Conservation (phyloP, 2,329 filamentous ascomycete species). For the Penicillium thymicola region DNA sequence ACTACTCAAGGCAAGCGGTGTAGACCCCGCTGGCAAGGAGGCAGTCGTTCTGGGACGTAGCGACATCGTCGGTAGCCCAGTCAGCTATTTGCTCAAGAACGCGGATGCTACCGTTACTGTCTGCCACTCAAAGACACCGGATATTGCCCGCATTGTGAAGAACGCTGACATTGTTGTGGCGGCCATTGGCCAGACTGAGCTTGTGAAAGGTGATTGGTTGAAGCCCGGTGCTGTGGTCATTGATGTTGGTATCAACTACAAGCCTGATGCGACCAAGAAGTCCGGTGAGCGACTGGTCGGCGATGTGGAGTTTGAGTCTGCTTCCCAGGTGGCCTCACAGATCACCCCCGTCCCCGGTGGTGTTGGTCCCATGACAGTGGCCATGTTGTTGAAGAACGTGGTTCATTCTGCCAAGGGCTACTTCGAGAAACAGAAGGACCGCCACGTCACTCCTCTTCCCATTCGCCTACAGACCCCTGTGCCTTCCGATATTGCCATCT, state of each 20-base stretch:
- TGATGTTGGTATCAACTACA: conserved; percentile 96
- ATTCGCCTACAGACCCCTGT: conserved; percentile 76
- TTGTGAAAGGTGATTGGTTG: conserved; percentile 92
- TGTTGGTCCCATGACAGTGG: conserved; percentile 97
- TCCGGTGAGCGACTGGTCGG: conserved; percentile 89
- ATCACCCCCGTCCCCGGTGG: conserved; percentile 97
- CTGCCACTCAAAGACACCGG: conserved; percentile 83
- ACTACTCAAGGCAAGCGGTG: conserved; percentile 75
- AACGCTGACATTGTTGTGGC: conserved; percentile 85
- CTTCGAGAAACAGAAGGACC: conserved; percentile 77
- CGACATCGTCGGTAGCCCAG: conserved; percentile 95
- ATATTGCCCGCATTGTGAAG: conserved; percentile 71
- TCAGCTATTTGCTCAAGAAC: conserved; percentile 92
- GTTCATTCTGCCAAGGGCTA: conserved; percentile 78
- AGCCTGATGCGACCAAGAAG: conserved; percentile 84
- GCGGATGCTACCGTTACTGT: conserved; percentile 95
- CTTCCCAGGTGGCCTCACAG: conserved; percentile 77
- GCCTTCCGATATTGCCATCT: conserved; percentile 94
- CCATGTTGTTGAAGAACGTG: conserved; percentile 95
- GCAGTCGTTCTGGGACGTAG: conserved; percentile 92
- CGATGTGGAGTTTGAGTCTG: conserved; percentile 88
- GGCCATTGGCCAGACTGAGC: conserved; percentile 81
- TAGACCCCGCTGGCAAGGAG: conserved; percentile 83
- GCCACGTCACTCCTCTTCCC: conserved; percentile 77
- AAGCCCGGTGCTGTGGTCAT: conserved; percentile 95